A percentile compares a stretch with the other conserved stretches of the same genome.
phyloP scores from a whole-genome alignment of 306 rosid genomes.

The Purshia tridentata region DNA sequence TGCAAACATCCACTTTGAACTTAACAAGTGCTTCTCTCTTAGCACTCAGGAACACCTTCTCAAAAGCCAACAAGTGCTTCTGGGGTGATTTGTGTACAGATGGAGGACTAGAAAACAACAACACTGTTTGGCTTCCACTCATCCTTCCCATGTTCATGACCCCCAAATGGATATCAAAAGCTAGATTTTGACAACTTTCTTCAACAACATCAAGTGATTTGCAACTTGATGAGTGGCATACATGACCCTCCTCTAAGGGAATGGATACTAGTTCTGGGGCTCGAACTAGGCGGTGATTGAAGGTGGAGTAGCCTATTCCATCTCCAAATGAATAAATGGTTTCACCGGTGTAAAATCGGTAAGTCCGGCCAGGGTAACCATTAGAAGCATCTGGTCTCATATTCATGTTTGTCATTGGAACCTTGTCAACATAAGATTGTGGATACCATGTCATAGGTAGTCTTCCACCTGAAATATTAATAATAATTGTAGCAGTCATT shows the following conservation, averaged over 20 bases:
- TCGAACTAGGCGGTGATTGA: conserved; percentile 54
- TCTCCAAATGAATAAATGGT: conserved; percentile 84
- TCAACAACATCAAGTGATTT: conserved; percentile 61
- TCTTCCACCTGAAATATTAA: conserved; percentile 70
- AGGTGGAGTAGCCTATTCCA: conserved; percentile 63
- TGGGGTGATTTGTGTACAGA: conserved; percentile 67
- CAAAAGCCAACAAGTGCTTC: conserved; percentile 74
- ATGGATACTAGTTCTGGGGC: conserved; percentile 61
- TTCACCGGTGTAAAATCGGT: conserved; percentile 82
- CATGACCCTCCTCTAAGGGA: conserved; percentile 62
- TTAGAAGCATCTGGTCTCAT: conserved; percentile 78
- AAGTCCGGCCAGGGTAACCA: conserved; percentile 86
- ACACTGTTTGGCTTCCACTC: conserved; percentile 67
- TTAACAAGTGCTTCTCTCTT: conserved; percentile 50
- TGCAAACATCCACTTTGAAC: conserved; percentile 80
- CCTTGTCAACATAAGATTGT: conserved; percentile 73
- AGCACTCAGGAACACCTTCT: conserved; percentile 60
- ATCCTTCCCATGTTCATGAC: conserved; percentile 64
- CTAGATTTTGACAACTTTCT: conserved; percentile 55
- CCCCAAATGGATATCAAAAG: conserved; percentile 59
- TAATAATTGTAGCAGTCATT: conserved; percentile 1
- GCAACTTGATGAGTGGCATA: conserved; percentile 67
- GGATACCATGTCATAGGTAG: conserved; percentile 99
- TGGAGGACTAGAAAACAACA: conserved; percentile 74
- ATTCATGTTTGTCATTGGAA: conserved; percentile 95